phyloP scores from a whole-genome alignment of 108 stramenopile genomes.

The Chaetoceros tenuissimus region DNA sequence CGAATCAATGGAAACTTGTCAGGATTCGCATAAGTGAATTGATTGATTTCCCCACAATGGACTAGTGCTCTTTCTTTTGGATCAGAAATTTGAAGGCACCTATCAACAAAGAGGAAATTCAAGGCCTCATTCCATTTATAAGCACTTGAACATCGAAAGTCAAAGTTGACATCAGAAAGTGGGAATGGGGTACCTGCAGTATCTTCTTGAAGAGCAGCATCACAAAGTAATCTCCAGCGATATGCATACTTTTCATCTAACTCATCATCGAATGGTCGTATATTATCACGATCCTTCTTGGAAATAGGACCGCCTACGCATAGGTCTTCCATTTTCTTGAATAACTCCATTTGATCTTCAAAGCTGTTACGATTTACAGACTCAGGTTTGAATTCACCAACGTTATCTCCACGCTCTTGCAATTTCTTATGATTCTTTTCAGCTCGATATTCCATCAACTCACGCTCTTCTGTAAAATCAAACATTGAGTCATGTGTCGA shows the following conservation, averaged over 20 bases:
- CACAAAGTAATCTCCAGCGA: conserved; percentile 3
- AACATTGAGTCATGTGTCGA: not conserved
- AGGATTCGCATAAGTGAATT: conserved; percentile 4
- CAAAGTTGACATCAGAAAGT: conserved; percentile 10
- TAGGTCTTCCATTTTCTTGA: not conserved
- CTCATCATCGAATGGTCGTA: not conserved
- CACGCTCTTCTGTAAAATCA: not conserved
- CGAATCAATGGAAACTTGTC: conserved; percentile 1
- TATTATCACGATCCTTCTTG: conserved; percentile 4
- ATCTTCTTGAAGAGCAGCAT: conserved; percentile 13
- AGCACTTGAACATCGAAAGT: not conserved
- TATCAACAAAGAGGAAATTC: conserved; percentile 1
- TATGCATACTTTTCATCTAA: conserved; percentile 4
- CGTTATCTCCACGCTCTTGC: not conserved
- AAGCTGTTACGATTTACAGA: not conserved
- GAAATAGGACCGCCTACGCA: conserved; percentile 4
- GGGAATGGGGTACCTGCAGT: not conserved
- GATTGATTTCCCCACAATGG: not conserved
- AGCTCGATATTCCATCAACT: conserved; percentile 2
- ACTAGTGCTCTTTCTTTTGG: conserved; percentile 4
- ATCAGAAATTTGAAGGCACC: not conserved
- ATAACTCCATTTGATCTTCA: not conserved
- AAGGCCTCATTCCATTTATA: conserved; percentile 6
- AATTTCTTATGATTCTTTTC: conserved; percentile 9
- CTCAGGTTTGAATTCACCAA: not conserved